Evolutionary conservation across 495 filamentous ascomycete species (phyloP).

Genomic region (Rhizodiscina lignyota): DNA sequence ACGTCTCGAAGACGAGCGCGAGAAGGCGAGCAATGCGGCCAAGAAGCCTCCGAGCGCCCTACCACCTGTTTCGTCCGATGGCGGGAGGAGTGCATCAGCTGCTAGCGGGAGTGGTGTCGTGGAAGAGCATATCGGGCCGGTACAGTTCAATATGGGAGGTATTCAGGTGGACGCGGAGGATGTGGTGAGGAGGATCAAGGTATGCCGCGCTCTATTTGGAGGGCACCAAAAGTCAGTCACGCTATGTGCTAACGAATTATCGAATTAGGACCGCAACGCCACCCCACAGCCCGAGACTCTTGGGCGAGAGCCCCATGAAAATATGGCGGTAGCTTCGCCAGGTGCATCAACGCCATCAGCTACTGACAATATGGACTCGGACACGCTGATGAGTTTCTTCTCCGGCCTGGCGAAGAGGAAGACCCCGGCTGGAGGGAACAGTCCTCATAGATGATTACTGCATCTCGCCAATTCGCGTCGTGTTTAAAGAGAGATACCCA

Average conservation of each 20-base stretch:
- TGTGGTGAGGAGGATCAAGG: slow-evolving; percentile 78
- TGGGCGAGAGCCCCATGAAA: no score
- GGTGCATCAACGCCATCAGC: not conserved
- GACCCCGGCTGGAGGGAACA: no score
- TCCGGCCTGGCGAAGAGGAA: not conserved
- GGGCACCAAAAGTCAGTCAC: no score
- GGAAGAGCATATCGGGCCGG: slow-evolving; percentile 64
- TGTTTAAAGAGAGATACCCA: no score
- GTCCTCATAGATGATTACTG: no score
- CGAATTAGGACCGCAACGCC: not conserved
- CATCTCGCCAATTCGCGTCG: no score
- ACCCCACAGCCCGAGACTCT: no score
- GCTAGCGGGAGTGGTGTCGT: slow-evolving; percentile 10
- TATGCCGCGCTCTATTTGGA: slow-evolving; percentile 21
- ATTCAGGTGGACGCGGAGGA: slow-evolving; percentile 96
- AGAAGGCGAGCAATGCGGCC: slow-evolving; percentile 23
- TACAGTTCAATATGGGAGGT: slow-evolving; percentile 94
- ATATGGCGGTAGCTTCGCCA: not conserved
- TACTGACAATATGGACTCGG: not conserved
- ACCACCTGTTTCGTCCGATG: no score
- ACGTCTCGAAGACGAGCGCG: slow-evolving; percentile 38
- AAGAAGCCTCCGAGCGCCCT: not conserved
- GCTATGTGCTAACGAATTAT: not conserved
- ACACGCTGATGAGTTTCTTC: not conserved
- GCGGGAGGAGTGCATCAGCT: not conserved